A percentile compares a stretch with the other conserved stretches of the same genome.
phyloP scores from a whole-genome alignment of 805 yeast species.

The Wickerhamiella alocasiicola region DNA sequence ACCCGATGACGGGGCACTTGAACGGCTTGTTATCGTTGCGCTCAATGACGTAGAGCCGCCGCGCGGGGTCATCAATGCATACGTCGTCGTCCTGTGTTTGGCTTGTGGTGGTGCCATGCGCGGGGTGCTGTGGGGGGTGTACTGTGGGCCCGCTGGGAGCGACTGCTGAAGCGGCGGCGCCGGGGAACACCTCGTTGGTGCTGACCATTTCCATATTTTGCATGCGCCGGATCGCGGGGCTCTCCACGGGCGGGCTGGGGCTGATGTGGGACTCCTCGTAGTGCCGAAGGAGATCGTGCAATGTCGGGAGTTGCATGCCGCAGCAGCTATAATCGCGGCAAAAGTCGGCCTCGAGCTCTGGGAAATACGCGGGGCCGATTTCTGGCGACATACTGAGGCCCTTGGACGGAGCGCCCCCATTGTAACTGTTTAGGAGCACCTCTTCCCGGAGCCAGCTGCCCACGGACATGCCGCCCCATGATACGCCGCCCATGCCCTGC shows the following conservation, averaged over 20 bases:
- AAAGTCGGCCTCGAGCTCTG: slow-evolving; percentile 88
- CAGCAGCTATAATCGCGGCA: slow-evolving; percentile 96
- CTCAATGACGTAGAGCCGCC: slow-evolving; percentile 86
- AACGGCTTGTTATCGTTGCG: slow-evolving; percentile 87
- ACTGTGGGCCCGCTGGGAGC: background rate
- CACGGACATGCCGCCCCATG: slow-evolving; percentile 92
- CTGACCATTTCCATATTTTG: slow-evolving; percentile 74
- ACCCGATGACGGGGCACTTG: slow-evolving; percentile 95
- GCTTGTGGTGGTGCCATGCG: background rate
- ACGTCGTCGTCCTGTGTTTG: slow-evolving; percentile 38
- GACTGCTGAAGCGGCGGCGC: background rate
- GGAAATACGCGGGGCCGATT: slow-evolving; percentile 63
- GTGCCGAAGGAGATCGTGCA: slow-evolving; percentile 86
- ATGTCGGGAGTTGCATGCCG: slow-evolving; percentile 80
- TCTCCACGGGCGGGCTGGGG: slow-evolving; percentile 38
- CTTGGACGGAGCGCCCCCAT: slow-evolving; percentile 19
- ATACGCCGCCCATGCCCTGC: slow-evolving; percentile 95
- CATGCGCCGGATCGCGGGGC: slow-evolving; percentile 28
- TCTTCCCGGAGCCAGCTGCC: slow-evolving; percentile 96
- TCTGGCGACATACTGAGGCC: slow-evolving; percentile 51
- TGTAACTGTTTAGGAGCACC: slow-evolving; percentile 25
- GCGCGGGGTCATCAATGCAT: slow-evolving; percentile 93
- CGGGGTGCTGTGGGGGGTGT: background rate
- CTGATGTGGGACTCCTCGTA: slow-evolving; percentile 92
- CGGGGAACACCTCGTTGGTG: slow-evolving; percentile 72